phyloP scores from a whole-genome alignment of 495 filamentous ascomycete species.

The Endocarpon pusillum region DNA sequence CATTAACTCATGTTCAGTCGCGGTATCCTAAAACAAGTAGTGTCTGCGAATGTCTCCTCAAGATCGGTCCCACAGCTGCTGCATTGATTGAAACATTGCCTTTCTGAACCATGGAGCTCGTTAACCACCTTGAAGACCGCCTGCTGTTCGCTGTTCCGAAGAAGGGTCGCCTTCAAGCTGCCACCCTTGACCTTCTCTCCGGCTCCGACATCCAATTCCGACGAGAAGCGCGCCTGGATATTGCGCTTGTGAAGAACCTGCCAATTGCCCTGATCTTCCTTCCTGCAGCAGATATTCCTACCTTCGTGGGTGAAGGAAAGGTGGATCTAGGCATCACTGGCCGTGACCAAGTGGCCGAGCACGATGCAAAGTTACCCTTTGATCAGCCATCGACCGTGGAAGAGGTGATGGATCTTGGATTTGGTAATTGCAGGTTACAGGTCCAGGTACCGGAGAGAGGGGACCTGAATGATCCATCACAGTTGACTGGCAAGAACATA shows the following conservation, averaged over 20 bases:
- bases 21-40: no score
- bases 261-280: slow-evolving; percentile 94
- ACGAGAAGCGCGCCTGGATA: slow-evolving; percentile 82
- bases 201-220: slow-evolving; percentile 94
- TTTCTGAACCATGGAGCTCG: background rate
- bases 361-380: slow-evolving; percentile 49
- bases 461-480: slow-evolving; percentile 41
- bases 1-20: no score
- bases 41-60: no score
- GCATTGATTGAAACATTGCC: no score
- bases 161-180: slow-evolving; percentile 84
- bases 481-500: slow-evolving; percentile 85
- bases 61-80: no score
- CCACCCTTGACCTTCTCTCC: slow-evolving; percentile 70
- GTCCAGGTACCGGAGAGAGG: slow-evolving; percentile 91
- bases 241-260: slow-evolving; percentile 88
- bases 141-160: slow-evolving; percentile 94
- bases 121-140: slow-evolving; percentile 53
- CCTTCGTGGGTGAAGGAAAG: slow-evolving; percentile 84
- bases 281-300: slow-evolving; percentile 89
- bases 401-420: slow-evolving; percentile 74
- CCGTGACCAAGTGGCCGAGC: slow-evolving; percentile 78
- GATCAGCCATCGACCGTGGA: slow-evolving; percentile 50
- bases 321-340: slow-evolving; percentile 94
- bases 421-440: slow-evolving; percentile 82